phyloP scores from a whole-genome alignment of 2,329 filamentous ascomycete species.

The Beauveria scarabaeidicola region DNA sequence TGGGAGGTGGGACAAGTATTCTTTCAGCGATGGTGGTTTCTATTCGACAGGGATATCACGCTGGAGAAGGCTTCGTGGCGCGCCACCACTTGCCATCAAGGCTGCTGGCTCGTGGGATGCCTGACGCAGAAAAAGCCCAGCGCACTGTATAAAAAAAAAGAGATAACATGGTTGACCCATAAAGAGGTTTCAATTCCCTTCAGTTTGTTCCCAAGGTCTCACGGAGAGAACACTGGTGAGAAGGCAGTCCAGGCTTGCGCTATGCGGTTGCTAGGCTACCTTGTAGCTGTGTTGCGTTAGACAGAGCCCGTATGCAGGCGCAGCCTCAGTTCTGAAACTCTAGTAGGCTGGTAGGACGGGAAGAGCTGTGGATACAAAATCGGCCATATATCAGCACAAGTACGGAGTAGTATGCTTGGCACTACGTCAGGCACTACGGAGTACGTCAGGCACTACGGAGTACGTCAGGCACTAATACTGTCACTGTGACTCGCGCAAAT shows the following conservation, averaged over 20 bases:
- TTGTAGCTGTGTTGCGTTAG: not conserved
- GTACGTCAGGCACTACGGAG: too few species aligned
- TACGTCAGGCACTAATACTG: not conserved
- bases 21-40: constrained; percentile 53
- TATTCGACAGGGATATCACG: constrained; percentile 43
- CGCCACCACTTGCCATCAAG: constrained; percentile 20
- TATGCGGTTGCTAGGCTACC: too few species aligned
- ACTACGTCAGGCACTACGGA: too few species aligned
- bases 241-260: too few species aligned
- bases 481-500: not conserved
- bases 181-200: too few species aligned
- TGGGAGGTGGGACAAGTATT: constrained; percentile 54
- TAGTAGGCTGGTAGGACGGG: not conserved
- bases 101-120: not conserved
- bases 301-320: not conserved
- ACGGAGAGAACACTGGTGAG: too few species aligned
- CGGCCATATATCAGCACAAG: too few species aligned
- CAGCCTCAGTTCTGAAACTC: not conserved
- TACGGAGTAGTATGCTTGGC: too few species aligned
- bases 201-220: too few species aligned
- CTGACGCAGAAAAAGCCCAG: not conserved
- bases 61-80: constrained; percentile 39
- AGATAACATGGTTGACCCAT: too few species aligned
- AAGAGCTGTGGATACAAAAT: too few species aligned
- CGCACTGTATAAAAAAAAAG: not conserved